Evolutionary conservation across 805 yeast genomes (phyloP), one percentile per base, ranked within the genome.

Genomic region (Jamesozyma lodderae): DNA sequence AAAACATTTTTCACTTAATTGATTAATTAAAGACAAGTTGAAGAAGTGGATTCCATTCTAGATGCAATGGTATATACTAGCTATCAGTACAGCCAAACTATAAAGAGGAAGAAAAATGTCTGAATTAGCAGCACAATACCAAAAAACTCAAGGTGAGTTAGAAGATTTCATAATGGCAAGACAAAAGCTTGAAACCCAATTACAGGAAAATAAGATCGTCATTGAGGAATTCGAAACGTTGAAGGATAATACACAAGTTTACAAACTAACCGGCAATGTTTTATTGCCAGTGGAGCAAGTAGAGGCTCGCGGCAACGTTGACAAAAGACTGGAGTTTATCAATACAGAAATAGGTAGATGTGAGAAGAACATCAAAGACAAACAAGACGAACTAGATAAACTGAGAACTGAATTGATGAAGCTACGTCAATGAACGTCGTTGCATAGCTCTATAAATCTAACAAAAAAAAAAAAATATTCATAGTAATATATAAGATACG

Each of bases 161-260:
- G 63, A 60, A 41, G 81, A 75, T 36, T 65, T 77, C 31, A 69
- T 87, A 26, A 66, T 74, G 4, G 76, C 86, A 10, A 77, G 97
- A 53, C 94, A 90, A 48, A 75, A 79, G 54, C 71, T 92, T 33
- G 99, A 92, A 56, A 84, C 96, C 1, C 99, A 92, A 63, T 75
- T 69, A 50, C 98, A 92, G 61, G 99, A 92, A 60, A 88, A 88
- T 60, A 78, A 78, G 51, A 88, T 92, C 35, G 98, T 92, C 13
- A 70, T 78, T 47, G 79, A 74, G 41, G 98, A 92, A 62, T 83
- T 92, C 51, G 74, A 72, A 21, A 50, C 63, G 31, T 64, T 83
- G 40, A 72, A 73, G 40, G 82, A 76, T 25, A 81, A 75, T 27
- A 70, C 94, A 13, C 83, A 82, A 50, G 77, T 92, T 19, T 92